Evolutionary conservation across 495 filamentous ascomycete species (phyloP), one percentile per base, ranked within the genome.

Genomic region (Tuber brumale): DNA sequence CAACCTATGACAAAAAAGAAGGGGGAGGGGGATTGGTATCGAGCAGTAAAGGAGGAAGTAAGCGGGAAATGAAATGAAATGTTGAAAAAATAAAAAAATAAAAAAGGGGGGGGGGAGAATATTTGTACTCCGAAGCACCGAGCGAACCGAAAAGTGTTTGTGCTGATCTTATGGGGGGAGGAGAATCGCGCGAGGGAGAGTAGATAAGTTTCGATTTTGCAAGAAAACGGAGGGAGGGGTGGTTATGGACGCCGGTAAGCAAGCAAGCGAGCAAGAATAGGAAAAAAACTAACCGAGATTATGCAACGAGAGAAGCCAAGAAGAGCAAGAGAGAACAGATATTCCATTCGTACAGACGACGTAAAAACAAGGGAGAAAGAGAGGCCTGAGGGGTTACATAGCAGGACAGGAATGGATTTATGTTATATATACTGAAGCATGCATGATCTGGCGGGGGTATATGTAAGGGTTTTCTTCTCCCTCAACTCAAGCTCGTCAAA

Each of bases 391-490:
- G n/a, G 57, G 57, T 66, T 35, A 66, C 57, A 35, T 35, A 66
- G 23, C 48, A 57, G 48, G 48, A 61, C 27, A 66, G 57, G 57
- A 66, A 31, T 27, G 57, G 57, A 66, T 66, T 66, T 66, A 66
- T 66, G 57, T 35, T 31, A 66, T 66, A 66, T 66, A 12, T 66
- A 66, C 57, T 18, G 57, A 35, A 66, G 35, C 57, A 35, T 66
- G 57, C 35, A 66, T 19, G 27, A 35, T 19, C 27, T 2, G 27
- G 57, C n/a, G 27, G 57, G 57, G 57, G 27, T 66, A 66, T 66
- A 66, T 66, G 27, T 66, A 66, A 66, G 27, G 3, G 27, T 66
- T 66, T 66, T 66, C 57, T 3, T 66, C 9, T 61, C 31, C 57
- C 27, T 35, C 57, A 66, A 35, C 27, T 27, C 27, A 16, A 66